Percentiles rank a stretch among this genome's conserved stretches.
These are phyloP conservation scores for Cercospora canescens DNA, from an alignment of 2,329 filamentous ascomycete genomes.

Conservation along the genomic window DNA sequence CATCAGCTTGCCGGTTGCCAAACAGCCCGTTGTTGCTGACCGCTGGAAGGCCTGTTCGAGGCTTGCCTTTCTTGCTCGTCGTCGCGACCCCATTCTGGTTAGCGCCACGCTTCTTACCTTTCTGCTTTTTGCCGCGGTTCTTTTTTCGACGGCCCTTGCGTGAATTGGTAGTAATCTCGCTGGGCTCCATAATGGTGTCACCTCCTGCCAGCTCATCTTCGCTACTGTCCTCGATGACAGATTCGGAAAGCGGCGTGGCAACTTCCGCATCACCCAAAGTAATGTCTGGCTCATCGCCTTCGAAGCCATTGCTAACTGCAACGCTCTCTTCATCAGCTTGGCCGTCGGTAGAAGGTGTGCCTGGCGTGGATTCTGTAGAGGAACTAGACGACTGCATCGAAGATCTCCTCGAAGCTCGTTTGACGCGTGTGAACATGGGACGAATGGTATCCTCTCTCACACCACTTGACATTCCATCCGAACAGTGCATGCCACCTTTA, in stretches of 20 bases:
- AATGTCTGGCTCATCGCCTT: slow-evolving; percentile 29
- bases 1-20: slow-evolving; percentile 11
- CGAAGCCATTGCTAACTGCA: slow-evolving; percentile 24
- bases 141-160: slow-evolving; percentile 15
- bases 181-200: slow-evolving; percentile 18
- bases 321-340: slow-evolving; percentile 29
- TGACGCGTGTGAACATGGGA: slow-evolving; percentile 34
- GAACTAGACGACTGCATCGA: slow-evolving; percentile 31
- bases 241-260: slow-evolving; percentile 8
- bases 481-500: slow-evolving; percentile 59
- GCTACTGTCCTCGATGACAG: slow-evolving; percentile 16
- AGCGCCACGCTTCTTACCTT: slow-evolving; percentile 20
- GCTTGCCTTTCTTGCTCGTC: slow-evolving; percentile 28
- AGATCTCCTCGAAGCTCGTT: slow-evolving; percentile 23
- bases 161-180: slow-evolving; percentile 7
- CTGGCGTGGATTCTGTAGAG: slow-evolving; percentile 25
- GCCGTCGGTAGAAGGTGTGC: slow-evolving; percentile 15
- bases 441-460: slow-evolving; percentile 22
- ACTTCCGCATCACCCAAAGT: slow-evolving; percentile 23
- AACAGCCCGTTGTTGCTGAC: not conserved
- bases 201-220: slow-evolving; percentile 20
- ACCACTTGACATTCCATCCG: slow-evolving; percentile 43
- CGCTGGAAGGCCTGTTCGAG: not conserved
- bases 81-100: slow-evolving; percentile 18
- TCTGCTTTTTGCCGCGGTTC: slow-evolving; percentile 29